phyloP scores from a whole-genome alignment of 2,329 filamentous ascomycete genomes.

The Botrytis squamosa region DNA sequence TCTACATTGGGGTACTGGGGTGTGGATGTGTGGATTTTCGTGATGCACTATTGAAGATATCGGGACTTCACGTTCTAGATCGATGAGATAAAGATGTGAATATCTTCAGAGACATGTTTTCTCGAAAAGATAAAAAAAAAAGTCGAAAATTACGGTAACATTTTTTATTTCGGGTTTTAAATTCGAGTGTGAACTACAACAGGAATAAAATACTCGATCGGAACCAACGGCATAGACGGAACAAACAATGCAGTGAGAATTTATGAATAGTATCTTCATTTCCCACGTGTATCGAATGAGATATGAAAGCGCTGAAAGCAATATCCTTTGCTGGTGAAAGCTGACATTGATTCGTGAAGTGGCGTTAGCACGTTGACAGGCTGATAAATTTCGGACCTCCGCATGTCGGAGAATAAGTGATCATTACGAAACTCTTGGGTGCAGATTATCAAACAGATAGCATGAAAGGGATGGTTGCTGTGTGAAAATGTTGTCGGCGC shows the following conservation, averaged over 20 bases:
- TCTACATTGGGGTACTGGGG: background rate
- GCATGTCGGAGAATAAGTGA: background rate
- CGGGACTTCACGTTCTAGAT: background rate
- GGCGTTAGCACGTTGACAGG: slow-evolving; percentile 1
- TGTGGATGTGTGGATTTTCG: background rate
- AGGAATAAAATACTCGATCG: background rate
- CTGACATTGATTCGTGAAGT: background rate
- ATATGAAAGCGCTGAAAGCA: slow-evolving; percentile 4
- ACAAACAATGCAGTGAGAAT: background rate
- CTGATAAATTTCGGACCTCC: slow-evolving; percentile 5
- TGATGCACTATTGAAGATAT: background rate
- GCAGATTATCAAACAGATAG: background rate
- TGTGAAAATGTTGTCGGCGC: background rate
- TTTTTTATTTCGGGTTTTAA: background rate
- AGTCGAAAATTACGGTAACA: no score
- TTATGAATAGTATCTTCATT: background rate
- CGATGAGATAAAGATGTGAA: background rate
- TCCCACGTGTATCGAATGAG: slow-evolving; percentile 1
- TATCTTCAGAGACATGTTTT: background rate
- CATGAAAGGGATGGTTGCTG: background rate
- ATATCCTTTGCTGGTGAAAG: background rate
- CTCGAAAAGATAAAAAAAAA: no score
- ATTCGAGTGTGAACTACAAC: background rate
- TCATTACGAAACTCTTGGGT: background rate
- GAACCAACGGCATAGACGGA: background rate